Evolutionary conservation across 148 eudicot genomes (phyloP), one percentile per base, ranked within the genome.

Genomic region (Chenopodium suecicum): DNA sequence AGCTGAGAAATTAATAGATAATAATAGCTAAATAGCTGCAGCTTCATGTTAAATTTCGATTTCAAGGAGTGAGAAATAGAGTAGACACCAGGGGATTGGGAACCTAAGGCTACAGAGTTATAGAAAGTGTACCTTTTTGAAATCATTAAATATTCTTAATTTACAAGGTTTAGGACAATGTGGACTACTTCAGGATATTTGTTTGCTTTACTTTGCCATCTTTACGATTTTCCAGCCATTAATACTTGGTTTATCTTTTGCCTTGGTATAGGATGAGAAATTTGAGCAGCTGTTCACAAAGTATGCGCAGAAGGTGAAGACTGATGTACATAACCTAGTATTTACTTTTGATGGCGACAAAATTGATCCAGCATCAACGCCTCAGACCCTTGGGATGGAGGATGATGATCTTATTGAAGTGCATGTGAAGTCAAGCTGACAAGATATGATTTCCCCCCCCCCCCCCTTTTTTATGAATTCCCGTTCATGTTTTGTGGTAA

Each of bases 391-490:
- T 67, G 98, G 79, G 58, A 92, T 95, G 97, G 98, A 95, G 79
- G 98, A 95, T 4, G 89, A 92, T 11, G 98, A 95, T 89, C 88
- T 88, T n/a, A 86, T 95, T 75, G 98, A 95, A 88, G 97, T 93
- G 71, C 82, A 89, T 85, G 85, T 87, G 11, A 95, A 93, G 86
- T 78, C 90, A 71, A 85, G 78, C 52, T 91, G 88, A 89, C 83
- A 29, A 66, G 54, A 50, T 48, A 48, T 2, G 54, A 48, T 37
- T 37, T 37, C 0, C 5, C 4, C 4, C 34, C 52, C 23, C 23
- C 23, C 23, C 23, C 23, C 23, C 23, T 0, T 23, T 48, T 48
- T 48, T 7, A 9, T 48, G 52, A 48, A 48, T 48, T 48, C 13
- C 7, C 34, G 27, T 7, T 20, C 27, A 7, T 16, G 29, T 72